Percentiles rank a stretch among this genome's conserved stretches.
These are phyloP conservation scores for Stenogyne calaminthoides DNA, from an alignment of 305 asterid genomes.

Conservation along the genomic window DNA sequence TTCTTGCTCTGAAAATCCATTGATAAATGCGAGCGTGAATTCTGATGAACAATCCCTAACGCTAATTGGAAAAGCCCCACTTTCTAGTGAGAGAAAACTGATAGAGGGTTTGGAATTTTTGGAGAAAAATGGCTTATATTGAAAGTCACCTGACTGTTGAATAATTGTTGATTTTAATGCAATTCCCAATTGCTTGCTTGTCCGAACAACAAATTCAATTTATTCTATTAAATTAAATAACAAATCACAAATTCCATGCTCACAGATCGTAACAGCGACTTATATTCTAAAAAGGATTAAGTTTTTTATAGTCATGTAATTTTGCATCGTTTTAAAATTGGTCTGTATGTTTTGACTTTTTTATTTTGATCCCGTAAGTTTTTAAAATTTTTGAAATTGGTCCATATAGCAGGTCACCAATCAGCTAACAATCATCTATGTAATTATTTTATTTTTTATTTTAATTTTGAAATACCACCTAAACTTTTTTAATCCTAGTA, in stretches of 20 bases:
- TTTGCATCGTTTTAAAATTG: no score
- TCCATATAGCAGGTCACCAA: no score
- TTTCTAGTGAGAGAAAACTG: conserved; percentile 35
- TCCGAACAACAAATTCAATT: conserved; percentile 32
- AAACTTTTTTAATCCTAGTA: no score
- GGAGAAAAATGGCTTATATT: conserved; percentile 44
- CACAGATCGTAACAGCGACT: background rate
- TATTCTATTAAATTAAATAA: background rate
- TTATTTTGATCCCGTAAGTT: no score
- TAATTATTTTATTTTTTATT: no score
- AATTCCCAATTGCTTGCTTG: no score
- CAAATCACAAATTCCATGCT: background rate
- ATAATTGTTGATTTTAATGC: conserved; percentile 44
- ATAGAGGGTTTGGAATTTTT: conserved; percentile 42
- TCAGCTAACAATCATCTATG: no score
- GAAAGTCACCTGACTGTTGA: conserved; percentile 56
- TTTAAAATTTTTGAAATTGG: no score
- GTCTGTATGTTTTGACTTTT: no score
- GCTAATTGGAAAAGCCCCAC: conserved; percentile 39
- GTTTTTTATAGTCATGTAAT: no score
- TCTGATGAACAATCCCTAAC: conserved; percentile 36
- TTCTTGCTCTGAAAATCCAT: conserved; percentile 84
- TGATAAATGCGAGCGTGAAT: conserved; percentile 31
- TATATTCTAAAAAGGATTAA: no score
- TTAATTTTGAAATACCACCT: no score